A percentile compares a stretch with the other conserved stretches of the same genome.
Conservation (phyloP, 257 asterid genomes). For the Hygrophila difformis region DNA sequence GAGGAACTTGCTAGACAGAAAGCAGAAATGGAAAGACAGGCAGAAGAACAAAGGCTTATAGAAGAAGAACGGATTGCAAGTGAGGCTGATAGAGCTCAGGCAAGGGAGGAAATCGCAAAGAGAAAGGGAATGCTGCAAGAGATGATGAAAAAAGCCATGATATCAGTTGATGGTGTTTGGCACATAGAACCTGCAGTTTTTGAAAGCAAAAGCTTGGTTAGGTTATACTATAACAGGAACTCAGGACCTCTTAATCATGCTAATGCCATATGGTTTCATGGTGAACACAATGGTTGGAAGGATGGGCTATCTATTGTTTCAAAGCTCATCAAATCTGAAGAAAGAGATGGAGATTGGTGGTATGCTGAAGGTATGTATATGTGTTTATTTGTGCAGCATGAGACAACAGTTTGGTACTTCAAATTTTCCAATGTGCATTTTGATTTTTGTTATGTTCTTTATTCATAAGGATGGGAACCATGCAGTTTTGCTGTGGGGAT, state of each 20-base stretch:
- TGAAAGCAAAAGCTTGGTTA: conserved; percentile 49
- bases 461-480: no score
- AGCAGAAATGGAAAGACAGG: conserved; percentile 71
- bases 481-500: no score
- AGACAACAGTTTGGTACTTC: conserved; percentile 6
- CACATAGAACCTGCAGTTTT: conserved; percentile 54
- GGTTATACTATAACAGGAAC: conserved; percentile 60
- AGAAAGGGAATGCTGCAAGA: conserved; percentile 34
- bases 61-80: conserved; percentile 72
- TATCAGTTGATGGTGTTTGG: conserved; percentile 54
- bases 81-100: conserved; percentile 77
- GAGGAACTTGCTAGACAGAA: conserved; percentile 54
- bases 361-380: conserved; percentile 60
- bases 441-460: conserved; percentile 9
- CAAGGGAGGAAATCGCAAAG: conserved; percentile 60
- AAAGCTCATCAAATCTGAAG: conserved; percentile 46
- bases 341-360: conserved; percentile 78
- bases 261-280: conserved; percentile 80
- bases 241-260: conserved; percentile 67
- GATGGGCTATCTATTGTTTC: conserved; percentile 68
- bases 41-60: conserved; percentile 56
- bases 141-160: conserved; percentile 37
- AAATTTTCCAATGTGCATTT: conserved; percentile 1
- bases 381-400: conserved; percentile 9
- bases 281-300: conserved; percentile 79